These are phyloP conservation scores for Neospermospora avenae DNA, from an alignment of 2,329 filamentous ascomycete species.

Conservation along the genomic window DNA sequence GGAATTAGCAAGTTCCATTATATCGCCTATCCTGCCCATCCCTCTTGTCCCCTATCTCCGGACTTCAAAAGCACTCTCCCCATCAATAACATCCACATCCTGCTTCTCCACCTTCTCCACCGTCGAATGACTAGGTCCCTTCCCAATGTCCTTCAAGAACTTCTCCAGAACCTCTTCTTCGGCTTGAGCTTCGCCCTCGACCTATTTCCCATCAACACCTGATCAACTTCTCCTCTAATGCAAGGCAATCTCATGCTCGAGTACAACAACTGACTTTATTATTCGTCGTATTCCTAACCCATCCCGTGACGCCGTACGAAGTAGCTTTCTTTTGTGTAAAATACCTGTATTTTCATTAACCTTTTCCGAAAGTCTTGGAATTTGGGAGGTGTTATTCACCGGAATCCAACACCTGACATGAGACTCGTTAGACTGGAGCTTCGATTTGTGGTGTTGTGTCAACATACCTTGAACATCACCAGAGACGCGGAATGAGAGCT, in stretches of 20 bases:
- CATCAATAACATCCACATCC: slow-evolving; percentile 61
- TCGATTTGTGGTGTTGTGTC: neutral
- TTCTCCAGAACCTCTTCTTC: slow-evolving; percentile 59
- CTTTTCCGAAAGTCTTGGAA: neutral
- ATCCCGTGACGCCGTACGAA: slow-evolving; percentile 53
- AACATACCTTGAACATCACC: slow-evolving; percentile 66
- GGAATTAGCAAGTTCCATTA: no score
- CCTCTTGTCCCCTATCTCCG: slow-evolving; percentile 1
- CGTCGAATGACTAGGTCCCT: slow-evolving; percentile 67
- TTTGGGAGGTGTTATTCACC: slow-evolving; percentile 1
- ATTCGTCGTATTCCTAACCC: slow-evolving; percentile 57
- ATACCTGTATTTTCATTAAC: slow-evolving; percentile 40
- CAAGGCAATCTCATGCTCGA: no score
- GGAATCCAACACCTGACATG: slow-evolving; percentile 25
- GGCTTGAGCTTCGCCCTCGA: slow-evolving; percentile 87
- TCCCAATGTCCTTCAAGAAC: slow-evolving; percentile 71
- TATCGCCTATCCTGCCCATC: neutral
- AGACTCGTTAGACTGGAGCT: neutral
- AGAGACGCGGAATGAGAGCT: slow-evolving; percentile 64
- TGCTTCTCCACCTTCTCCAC: slow-evolving; percentile 73
- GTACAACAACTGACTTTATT: slow-evolving; percentile 51
- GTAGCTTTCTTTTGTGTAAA: slow-evolving; percentile 53
- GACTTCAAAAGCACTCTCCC: slow-evolving; percentile 65
- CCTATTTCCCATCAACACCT: slow-evolving; percentile 47
- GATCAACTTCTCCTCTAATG: no score